A percentile compares a stretch with the other conserved stretches of the same genome.
Conservation (phyloP, 441 rosid species). For the Arabidopsis hybrid region DNA sequence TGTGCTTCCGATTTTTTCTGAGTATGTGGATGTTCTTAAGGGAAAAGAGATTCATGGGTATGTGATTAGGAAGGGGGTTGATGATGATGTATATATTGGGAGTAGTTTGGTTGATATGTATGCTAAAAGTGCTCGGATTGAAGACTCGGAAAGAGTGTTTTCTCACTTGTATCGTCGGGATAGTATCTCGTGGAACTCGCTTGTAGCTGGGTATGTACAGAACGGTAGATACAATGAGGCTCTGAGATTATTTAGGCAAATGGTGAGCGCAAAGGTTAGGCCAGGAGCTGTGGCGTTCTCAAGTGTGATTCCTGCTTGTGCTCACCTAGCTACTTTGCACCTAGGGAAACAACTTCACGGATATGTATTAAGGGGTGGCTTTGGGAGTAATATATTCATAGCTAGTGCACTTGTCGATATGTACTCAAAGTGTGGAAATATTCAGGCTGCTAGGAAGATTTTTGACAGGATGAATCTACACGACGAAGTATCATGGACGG, state of each 20-base stretch:
- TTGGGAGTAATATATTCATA: constrained; percentile 52
- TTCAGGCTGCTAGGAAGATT: constrained; percentile 54
- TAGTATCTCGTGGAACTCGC: constrained; percentile 67
- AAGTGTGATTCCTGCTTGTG: constrained; percentile 68
- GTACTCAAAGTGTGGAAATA: constrained; percentile 86
- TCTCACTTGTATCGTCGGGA: constrained; percentile 48
- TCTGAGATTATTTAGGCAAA: constrained; percentile 53
- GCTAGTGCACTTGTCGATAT: constrained; percentile 80
- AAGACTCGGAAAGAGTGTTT: constrained; percentile 58
- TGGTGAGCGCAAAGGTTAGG: constrained; percentile 55
- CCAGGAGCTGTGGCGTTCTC: constrained; percentile 64
- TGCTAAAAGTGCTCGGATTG: constrained; percentile 65
- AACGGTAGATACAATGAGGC: constrained; percentile 61
- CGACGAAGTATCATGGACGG: constrained; percentile 74
- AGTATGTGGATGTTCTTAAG: constrained; percentile 54
- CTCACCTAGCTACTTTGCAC: constrained; percentile 59
- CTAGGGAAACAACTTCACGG: constrained; percentile 73
- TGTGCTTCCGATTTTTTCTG: constrained; percentile 65
- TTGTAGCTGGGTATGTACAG: constrained; percentile 63
- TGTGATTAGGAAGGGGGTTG: constrained; percentile 65
- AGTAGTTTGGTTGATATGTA: constrained; percentile 86
- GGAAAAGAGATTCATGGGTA: constrained; percentile 88
- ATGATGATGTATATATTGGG: constrained; percentile 52
- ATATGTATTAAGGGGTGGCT: constrained; percentile 56
- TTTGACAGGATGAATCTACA: constrained; percentile 57